Evolutionary conservation across 805 yeast species (phyloP), one percentile per base, ranked within the genome.

Genomic region (Teunomyces lycoperdinae): DNA sequence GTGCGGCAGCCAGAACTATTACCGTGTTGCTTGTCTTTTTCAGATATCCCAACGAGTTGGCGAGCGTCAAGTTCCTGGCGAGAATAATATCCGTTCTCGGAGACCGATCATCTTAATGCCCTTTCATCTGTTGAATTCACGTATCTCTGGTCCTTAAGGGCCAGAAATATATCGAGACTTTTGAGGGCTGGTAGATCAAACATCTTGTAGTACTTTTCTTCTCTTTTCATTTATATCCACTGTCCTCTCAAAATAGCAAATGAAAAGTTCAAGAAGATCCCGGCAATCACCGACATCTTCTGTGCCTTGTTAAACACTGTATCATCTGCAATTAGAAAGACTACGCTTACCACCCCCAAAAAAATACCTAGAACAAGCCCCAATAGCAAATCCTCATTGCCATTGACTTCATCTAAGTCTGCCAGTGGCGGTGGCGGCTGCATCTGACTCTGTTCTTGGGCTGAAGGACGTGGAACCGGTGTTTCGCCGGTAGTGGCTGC

Each of bases 341-440:
- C 62, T 7, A 64, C 35, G 5, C 89, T 83, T 47, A 85, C 68
- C 0, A 86, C 79, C 0, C 97, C 97, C 27, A 89, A 67, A 44
- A 85, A 80, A 52, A 85, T 81, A 0, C 97, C 97, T 9, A 87
- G 67, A 27, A 83, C 61, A 2, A 88, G 77, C 2, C 95, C 96
- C 29, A 87, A 52, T 30, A 89, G 65, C 41, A 89, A 68, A 57
- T 86, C 92, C 50, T 78, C 81, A 55, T 87, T 87, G 9, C 68
- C 64, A 38, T 55, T 53, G 20, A 52, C 49, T 8, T 66, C 74
- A 38, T 68, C 70, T 29, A 68, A 45, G 46, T 68, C 73, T 2
- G 54, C 55, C 24, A 50, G 57, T 41, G 43, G 43, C 16, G 28
- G 32, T 28, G 34, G 32, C 3, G 34, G 63, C 17, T 48, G 56